phyloP scores from a whole-genome alignment of 768 basidiomycete species.

The Xerocomellus dryophilus region DNA sequence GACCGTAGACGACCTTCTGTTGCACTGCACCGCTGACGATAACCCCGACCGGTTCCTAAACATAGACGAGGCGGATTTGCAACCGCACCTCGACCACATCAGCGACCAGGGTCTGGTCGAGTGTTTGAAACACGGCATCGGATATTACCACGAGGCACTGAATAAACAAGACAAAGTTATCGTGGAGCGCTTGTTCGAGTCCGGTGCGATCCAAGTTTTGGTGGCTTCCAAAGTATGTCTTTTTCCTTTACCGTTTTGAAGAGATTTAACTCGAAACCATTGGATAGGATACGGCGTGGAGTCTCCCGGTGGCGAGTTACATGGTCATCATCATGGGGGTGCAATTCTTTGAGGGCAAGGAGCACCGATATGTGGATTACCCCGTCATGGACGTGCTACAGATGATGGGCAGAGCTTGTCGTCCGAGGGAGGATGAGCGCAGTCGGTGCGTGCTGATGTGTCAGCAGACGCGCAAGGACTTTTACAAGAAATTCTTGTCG shows the following conservation, averaged over 20 bases:
- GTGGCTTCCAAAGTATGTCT: conserved; percentile 82
- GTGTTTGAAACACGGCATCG: conserved; percentile 84
- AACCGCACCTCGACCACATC: conserved; percentile 85
- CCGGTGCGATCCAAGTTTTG: conserved; percentile 91
- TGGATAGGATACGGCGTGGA: conserved; percentile 90
- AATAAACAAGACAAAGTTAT: conserved; percentile 91
- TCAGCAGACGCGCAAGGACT: conserved; percentile 96
- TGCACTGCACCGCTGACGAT: conserved; percentile 86
- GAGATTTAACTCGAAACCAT: not conserved
- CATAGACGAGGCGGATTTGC: conserved; percentile 75
- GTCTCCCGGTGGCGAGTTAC: conserved; percentile 86
- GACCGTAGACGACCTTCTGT: conserved; percentile 87
- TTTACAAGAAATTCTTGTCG: conserved; percentile 96
- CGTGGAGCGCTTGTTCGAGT: conserved; percentile 87
- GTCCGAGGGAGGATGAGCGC: conserved; percentile 81
- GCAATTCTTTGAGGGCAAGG: conserved; percentile 93
- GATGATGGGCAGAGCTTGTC: conserved; percentile 99
- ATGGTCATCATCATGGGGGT: conserved; percentile 99
- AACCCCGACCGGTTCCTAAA: conserved; percentile 86
- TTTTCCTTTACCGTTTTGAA: not conserved
- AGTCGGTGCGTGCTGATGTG: conserved; percentile 97
- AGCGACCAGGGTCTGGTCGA: conserved; percentile 73
- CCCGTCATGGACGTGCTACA: conserved; percentile 98
- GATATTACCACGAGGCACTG: conserved; percentile 93
- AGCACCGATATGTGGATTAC: conserved; percentile 97